Base-by-base conservation (phyloP, 2,329 filamentous ascomycete species). In the Penicillium brevicompactum region DNA sequence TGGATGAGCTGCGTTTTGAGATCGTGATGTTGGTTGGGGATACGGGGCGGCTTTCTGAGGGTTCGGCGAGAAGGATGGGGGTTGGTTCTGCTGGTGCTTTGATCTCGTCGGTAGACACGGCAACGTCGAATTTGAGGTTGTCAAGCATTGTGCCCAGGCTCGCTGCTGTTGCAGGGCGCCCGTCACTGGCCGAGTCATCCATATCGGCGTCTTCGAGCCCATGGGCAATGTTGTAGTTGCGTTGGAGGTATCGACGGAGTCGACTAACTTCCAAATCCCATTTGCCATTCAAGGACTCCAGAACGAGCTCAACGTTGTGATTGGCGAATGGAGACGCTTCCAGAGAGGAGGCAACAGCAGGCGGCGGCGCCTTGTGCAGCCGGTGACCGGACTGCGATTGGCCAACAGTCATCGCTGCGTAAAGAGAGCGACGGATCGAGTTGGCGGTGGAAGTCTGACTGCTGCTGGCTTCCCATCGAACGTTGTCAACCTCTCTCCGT, bases 401-500 rank as follows among this genome's bases (percentile, higher is more conserved):
- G 13, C 67, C 69, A 18, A 69, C 71, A 14, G 61, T 64, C 48
- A 78, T 73, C 14, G 74, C 75, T 18, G 72, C 74, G 50, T 75
- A 72, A 10, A 79, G 51, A 4, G 76, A 77, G 32, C 76, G 75
- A 47, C 76, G 76, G 45, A 80, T 68, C 5, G 76, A 74, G 21
- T 67, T 74, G 7, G 70, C 66, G 5, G 73, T 66, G 13, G 73
- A 73, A 30, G 53, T 61, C 31, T 71, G 67, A 11, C 64, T 59
- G 52, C 41, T 54, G 54, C 51, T 63, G 9, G 59, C 50, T 34
- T 80, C 78, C 49, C 78, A 76, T 63, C 72, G 72, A 24, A 83
- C 77, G 30, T 76, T 76, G 59, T 82, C 82, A 46, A 84, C 78
- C 61, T 85, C 81, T 45, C 81, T 77, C 54, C 82, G 80, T 3